Conservation (phyloP, 2,329 filamentous ascomycete genomes). For the Fusarium solani-melongenae region DNA sequence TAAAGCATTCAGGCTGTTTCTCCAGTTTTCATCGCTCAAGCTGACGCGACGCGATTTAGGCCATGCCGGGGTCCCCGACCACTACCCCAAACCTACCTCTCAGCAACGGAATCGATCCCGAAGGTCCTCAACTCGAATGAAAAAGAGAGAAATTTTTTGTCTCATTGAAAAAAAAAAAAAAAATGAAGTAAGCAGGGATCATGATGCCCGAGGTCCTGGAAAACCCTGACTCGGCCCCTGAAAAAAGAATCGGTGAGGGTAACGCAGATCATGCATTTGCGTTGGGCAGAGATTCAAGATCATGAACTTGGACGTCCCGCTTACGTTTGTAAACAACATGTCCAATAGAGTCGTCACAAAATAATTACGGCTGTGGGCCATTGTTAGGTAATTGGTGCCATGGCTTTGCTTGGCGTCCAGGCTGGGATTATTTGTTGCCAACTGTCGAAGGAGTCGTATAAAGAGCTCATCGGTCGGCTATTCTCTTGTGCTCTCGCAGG, state of each 20-base stretch:
- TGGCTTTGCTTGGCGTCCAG: constrained; percentile 14
- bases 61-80: neutral
- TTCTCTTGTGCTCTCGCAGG: neutral
- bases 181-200: neutral
- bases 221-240: constrained; percentile 9
- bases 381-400: constrained; percentile 18
- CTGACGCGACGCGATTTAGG: neutral
- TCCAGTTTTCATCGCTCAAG: neutral
- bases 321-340: constrained; percentile 26
- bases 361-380: constrained; percentile 7
- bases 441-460: neutral
- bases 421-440: neutral
- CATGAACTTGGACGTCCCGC: constrained; percentile 31
- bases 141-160: neutral
- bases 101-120: neutral
- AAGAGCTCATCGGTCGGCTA: neutral
- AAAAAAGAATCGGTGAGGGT: constrained; percentile 26
- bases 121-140: neutral
- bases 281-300: constrained; percentile 1
- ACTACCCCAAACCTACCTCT: neutral
- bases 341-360: constrained; percentile 27
- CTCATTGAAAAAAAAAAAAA: neutral
- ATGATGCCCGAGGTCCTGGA: neutral
- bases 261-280: constrained; percentile 33
- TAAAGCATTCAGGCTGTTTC: neutral